Evolutionary conservation across 345 rosid species (phyloP).

Genomic region (Arabis alpina): DNA sequence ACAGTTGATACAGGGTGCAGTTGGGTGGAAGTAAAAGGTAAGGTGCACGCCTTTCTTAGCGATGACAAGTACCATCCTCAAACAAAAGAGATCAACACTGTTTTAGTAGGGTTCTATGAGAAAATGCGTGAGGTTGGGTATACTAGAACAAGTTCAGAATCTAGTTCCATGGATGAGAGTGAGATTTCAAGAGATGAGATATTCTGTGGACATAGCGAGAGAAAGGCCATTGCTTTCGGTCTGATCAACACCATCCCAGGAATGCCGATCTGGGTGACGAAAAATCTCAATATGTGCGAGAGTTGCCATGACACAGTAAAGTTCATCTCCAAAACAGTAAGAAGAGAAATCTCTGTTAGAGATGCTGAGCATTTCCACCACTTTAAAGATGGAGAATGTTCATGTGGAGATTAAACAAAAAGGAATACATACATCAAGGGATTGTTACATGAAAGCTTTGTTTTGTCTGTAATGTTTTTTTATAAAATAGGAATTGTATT

Average conservation of each 20-base stretch:
- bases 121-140: conserved; percentile 57
- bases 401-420: conserved; percentile 61
- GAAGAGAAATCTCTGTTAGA: conserved; percentile 78
- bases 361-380: conserved; percentile 82
- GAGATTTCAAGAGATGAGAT: conserved; percentile 72
- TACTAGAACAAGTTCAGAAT: conserved; percentile 40
- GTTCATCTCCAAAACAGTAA: conserved; percentile 67
- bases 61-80: conserved; percentile 68
- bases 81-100: conserved; percentile 56
- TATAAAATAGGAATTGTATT: conserved; percentile 30
- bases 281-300: conserved; percentile 74
- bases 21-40: conserved; percentile 79
- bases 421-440: conserved; percentile 18
- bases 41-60: conserved; percentile 79
- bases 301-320: conserved; percentile 72
- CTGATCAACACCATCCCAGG: conserved; percentile 74
- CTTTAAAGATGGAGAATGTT: conserved; percentile 79
- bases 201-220: conserved; percentile 89
- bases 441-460: conserved; percentile 34
- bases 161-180: conserved; percentile 46
- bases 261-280: conserved; percentile 75
- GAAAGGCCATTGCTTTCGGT: conserved; percentile 70
- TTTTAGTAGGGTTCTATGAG: conserved; percentile 62
- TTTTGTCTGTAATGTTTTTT: conserved; percentile 24
- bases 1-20: conserved; percentile 85